A percentile compares a stretch with the other conserved stretches of the same genome.
Evolutionary conservation across 1,284 basidiomycete genomes (phyloP).

Genomic region (Ganoderma leucocontextum): DNA sequence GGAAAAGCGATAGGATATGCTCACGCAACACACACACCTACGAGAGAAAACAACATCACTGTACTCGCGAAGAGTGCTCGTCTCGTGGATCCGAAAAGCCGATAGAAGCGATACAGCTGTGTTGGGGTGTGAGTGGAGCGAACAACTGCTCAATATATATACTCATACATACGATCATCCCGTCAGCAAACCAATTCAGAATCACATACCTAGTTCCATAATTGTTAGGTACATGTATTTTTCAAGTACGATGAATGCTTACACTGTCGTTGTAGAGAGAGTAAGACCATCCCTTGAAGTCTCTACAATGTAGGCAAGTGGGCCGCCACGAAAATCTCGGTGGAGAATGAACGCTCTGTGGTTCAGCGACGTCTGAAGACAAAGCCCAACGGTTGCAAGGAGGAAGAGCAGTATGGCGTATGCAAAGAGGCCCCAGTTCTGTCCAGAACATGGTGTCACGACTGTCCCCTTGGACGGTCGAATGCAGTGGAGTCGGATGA

Average conservation of each 20-base stretch:
- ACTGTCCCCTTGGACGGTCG: neutral
- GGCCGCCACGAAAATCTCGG: slow-evolving; percentile 30
- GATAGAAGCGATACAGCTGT: slow-evolving; percentile 41
- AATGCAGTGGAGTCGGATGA: slow-evolving; percentile 18
- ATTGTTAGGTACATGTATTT: neutral
- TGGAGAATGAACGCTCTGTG: slow-evolving; percentile 35
- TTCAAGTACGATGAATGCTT: slow-evolving; percentile 18
- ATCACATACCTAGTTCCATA: slow-evolving; percentile 40
- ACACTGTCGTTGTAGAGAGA: slow-evolving; percentile 39
- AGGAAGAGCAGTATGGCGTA: slow-evolving; percentile 32
- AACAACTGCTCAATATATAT: too few species aligned
- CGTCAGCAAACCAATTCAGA: slow-evolving; percentile 46
- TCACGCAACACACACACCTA: slow-evolving; percentile 31
- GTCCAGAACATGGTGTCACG: neutral
- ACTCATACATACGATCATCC: slow-evolving; percentile 39
- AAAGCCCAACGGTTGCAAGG: slow-evolving; percentile 36
- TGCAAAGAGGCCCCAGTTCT: slow-evolving; percentile 28
- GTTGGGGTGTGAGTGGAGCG: neutral
- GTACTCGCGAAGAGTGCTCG: neutral
- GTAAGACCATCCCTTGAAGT: slow-evolving; percentile 32
- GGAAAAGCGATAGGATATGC: slow-evolving; percentile 17
- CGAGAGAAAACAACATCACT: slow-evolving; percentile 19
- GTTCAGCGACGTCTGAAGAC: slow-evolving; percentile 39
- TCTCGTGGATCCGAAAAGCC: slow-evolving; percentile 28
- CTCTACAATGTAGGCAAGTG: slow-evolving; percentile 35